Conservation (phyloP, 441 rosid genomes). For the Melastoma candidum region DNA sequence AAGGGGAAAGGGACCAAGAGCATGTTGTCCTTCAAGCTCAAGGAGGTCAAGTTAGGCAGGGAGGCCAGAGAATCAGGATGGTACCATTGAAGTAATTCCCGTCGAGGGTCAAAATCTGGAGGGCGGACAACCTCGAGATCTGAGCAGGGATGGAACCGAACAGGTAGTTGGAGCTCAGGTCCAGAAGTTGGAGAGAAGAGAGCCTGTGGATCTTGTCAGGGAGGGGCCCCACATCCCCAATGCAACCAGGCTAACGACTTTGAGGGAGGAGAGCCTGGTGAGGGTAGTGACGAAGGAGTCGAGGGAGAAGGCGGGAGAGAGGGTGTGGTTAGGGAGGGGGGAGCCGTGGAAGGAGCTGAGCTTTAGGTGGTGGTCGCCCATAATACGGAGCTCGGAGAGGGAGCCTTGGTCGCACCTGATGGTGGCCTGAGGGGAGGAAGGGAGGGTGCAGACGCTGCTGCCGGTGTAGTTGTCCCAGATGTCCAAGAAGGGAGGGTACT, state of each 20-base stretch:
- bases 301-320: slow-evolving; percentile 60
- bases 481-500: slow-evolving; percentile 60
- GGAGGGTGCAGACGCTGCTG: slow-evolving; percentile 54
- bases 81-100: slow-evolving; percentile 67
- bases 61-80: slow-evolving; percentile 56
- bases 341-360: slow-evolving; percentile 48
- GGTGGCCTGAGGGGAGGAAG: slow-evolving; percentile 47
- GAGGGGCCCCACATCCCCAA: slow-evolving; percentile 83
- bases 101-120: slow-evolving; percentile 56
- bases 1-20: slow-evolving; percentile 72
- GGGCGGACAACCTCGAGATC: slow-evolving; percentile 63
- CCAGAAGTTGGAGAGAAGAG: slow-evolving; percentile 66
- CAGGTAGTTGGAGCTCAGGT: slow-evolving; percentile 80
- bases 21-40: slow-evolving; percentile 62
- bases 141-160: slow-evolving; percentile 64
- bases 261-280: slow-evolving; percentile 74
- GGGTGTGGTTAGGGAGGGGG: slow-evolving; percentile 54
- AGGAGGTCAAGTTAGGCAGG: slow-evolving; percentile 47
- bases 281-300: slow-evolving; percentile 79
- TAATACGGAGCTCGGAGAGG: slow-evolving; percentile 70
- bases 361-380: slow-evolving; percentile 62
- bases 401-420: slow-evolving; percentile 48
- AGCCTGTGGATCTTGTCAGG: slow-evolving; percentile 84
- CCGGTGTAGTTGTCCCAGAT: slow-evolving; percentile 53
- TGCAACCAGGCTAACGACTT: slow-evolving; percentile 66